Base-by-base conservation (phyloP, 2,329 filamentous ascomycete species). In the Trichoderma sp. region DNA sequence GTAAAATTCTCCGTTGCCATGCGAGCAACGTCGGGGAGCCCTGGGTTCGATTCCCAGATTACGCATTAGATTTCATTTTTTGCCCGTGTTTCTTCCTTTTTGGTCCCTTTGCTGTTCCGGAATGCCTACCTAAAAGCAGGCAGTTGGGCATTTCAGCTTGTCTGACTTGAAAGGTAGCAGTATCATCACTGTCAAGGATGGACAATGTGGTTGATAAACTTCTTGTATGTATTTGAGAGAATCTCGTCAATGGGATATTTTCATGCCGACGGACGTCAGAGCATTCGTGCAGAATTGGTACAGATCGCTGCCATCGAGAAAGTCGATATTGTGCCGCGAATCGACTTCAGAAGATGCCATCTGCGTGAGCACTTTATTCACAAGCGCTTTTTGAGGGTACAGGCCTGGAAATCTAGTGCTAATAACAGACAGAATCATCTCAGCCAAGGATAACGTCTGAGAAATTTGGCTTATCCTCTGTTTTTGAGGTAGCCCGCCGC, bases 1-100 rank as follows among this genome's bases (percentile, higher is more conserved):
- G 70, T 71, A 71, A 71, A 71, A 71, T 71, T 71, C 70, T 71
- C 70, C 70, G 70, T 71, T 71, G 70, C 70, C 70, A 71, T 71
- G 57, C 70, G 70, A 55, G 59, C 70, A 71, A 69, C 70, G 70
- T 71, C 70, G 70, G 70, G 70, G 70, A 71, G 70, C 70, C 70
- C 70, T 71, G 70, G 70, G 70, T 71, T 71, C 70, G 70, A 71
- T 71, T 71, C 70, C 70, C 70, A 69, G 70, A 71, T 71, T 71
- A 71, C 70, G 70, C 70, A 71, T 53, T 61, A n/a, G 1, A 20
- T 4, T 26, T 13, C 15, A 13, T 36, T 69, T 69, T 61, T 68
- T 62, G 36, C 23, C 20, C 3, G 1, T 4, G 11, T 15, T 53
- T 34, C n/a, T 26, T 17, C 43, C 17, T 32, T 47, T 32, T 68